Conservation (phyloP, 768 basidiomycete species). For the Cyclocybe aegerita region DNA sequence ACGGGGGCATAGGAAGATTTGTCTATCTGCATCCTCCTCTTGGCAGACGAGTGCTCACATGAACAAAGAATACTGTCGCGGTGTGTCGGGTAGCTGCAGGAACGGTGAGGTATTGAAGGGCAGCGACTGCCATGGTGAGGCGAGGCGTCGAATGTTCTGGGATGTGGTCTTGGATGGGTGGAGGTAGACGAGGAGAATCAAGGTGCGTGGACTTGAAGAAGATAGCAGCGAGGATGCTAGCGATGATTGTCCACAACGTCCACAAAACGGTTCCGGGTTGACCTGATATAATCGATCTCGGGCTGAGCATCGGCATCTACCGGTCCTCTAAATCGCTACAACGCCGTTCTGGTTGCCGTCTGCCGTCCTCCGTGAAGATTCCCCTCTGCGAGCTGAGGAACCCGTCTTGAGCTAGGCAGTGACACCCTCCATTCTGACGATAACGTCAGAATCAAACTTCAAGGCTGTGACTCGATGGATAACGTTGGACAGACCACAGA, state of each 20-base stretch:
- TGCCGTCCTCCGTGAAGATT: not conserved
- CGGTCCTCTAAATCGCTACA: slow-evolving; percentile 19
- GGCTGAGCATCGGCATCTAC: slow-evolving; percentile 40
- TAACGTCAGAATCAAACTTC: slow-evolving; percentile 2
- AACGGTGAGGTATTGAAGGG: slow-evolving; percentile 52
- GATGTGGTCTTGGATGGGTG: slow-evolving; percentile 1
- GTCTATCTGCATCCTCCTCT: not conserved
- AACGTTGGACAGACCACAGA: not conserved
- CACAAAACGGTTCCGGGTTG: slow-evolving; percentile 22
- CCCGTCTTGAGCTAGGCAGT: slow-evolving; percentile 2
- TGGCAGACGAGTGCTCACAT: slow-evolving; percentile 50
- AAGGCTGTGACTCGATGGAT: not conserved
- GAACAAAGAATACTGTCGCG: slow-evolving; percentile 86
- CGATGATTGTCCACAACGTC: slow-evolving; percentile 23
- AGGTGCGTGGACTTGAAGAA: slow-evolving; percentile 21
- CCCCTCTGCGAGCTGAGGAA: not conserved
- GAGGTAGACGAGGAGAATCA: slow-evolving; percentile 8
- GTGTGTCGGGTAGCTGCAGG: slow-evolving; percentile 65
- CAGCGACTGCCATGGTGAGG: slow-evolving; percentile 28
- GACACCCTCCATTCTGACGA: not conserved
- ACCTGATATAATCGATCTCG: slow-evolving; percentile 40
- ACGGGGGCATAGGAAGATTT: not conserved
- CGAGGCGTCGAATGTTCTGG: slow-evolving; percentile 7
- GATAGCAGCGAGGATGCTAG: slow-evolving; percentile 22
- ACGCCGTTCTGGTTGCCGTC: not conserved